A percentile compares a stretch with the other conserved stretches of the same genome.
Evolutionary conservation across 2,329 filamentous ascomycete genomes (phyloP).

Genomic region (Xylariaceae sp.): DNA sequence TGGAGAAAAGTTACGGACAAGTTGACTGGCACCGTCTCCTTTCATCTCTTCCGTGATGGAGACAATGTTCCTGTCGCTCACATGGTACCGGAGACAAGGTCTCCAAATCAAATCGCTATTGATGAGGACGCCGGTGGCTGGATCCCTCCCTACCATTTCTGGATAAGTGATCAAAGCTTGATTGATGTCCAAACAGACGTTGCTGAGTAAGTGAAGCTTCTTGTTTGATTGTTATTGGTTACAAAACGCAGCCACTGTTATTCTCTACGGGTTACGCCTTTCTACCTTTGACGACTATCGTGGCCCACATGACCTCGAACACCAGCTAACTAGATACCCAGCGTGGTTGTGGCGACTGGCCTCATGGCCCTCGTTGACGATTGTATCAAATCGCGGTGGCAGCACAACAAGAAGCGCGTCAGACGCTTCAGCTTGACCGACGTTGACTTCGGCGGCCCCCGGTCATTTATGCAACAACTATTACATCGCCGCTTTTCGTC

Average conservation of each 20-base stretch:
- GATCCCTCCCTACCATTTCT: constrained; percentile 87
- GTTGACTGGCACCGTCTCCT: constrained; percentile 68
- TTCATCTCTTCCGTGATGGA: constrained; percentile 72
- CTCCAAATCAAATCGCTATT: constrained; percentile 64
- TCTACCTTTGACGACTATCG: no score
- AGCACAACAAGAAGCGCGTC: constrained; percentile 39
- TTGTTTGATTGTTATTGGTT: no score
- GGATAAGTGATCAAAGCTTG: constrained; percentile 74
- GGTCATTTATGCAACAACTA: constrained; percentile 38
- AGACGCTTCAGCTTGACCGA: constrained; percentile 38
- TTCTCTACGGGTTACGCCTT: no score
- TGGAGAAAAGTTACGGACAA: constrained; percentile 77
- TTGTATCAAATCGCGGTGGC: constrained; percentile 79
- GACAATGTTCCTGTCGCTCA: constrained; percentile 68
- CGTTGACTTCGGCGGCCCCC: constrained; percentile 29
- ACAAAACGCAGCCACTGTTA: no score
- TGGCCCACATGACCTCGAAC: background rate
- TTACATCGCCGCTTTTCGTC: constrained; percentile 42
- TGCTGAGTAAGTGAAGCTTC: constrained; percentile 66
- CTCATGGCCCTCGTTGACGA: constrained; percentile 87
- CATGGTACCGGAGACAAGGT: constrained; percentile 77
- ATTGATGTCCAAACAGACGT: constrained; percentile 72
- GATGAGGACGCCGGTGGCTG: constrained; percentile 81
- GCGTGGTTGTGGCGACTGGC: constrained; percentile 86
- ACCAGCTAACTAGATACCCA: constrained; percentile 35